These are phyloP conservation scores for Stagonosporopsis rhizophila DNA, from an alignment of 2,329 filamentous ascomycete genomes.

Conservation along the genomic window DNA sequence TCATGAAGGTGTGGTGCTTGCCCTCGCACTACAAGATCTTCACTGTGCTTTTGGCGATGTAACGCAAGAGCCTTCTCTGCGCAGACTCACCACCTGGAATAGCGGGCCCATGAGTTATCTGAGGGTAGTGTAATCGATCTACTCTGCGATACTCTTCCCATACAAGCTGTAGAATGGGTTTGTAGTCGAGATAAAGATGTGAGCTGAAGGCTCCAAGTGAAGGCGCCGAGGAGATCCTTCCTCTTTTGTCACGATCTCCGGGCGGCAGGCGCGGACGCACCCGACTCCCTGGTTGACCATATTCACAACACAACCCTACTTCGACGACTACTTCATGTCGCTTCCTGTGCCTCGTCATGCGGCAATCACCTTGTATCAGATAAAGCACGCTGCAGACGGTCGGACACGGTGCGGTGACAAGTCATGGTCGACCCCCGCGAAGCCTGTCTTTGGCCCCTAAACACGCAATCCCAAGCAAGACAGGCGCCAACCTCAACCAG, in stretches of 20 bases:
- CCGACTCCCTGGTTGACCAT: constrained; percentile 21
- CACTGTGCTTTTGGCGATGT: not conserved
- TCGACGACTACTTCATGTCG: constrained; percentile 4
- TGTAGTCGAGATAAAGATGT: constrained; percentile 10
- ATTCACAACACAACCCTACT: constrained; percentile 17
- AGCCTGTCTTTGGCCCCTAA: constrained; percentile 2
- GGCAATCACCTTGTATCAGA: not conserved
- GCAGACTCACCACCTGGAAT: not conserved
- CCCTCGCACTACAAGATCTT: not conserved
- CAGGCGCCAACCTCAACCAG: constrained; percentile 8
- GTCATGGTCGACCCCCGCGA: not conserved
- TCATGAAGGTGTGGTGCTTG: not conserved
- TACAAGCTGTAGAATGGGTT: not conserved
- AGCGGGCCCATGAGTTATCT: not conserved
- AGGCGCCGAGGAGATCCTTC: constrained; percentile 14
- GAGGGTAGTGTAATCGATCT: not conserved
- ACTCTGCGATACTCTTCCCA: not conserved
- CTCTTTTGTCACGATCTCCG: constrained; percentile 19
- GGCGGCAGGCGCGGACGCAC: constrained; percentile 19
- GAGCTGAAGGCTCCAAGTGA: constrained; percentile 8
- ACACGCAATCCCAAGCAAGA: constrained; percentile 10
- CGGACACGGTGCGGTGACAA: constrained; percentile 4
- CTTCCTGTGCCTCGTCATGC: not conserved
- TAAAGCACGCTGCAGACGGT: not conserved
- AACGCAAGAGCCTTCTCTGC: not conserved